phyloP scores from a whole-genome alignment of 2,329 filamentous ascomycete species.

The Nigrospora sphaerica region DNA sequence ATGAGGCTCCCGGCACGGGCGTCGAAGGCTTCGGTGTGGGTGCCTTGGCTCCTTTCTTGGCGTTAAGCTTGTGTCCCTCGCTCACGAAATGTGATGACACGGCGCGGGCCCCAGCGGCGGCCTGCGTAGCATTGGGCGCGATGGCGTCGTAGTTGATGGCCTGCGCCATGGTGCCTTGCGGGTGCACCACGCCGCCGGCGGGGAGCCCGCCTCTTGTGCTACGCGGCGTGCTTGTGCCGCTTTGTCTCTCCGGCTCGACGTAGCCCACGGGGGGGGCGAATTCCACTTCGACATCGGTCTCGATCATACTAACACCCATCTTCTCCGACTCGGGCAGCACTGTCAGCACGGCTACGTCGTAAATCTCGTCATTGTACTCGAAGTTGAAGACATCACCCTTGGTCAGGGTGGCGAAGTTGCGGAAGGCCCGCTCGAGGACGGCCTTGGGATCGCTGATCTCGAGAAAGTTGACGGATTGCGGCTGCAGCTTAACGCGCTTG shows the following conservation, averaged over 20 bases:
- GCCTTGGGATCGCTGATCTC: slow-evolving; percentile 97
- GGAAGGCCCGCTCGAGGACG: slow-evolving; percentile 91
- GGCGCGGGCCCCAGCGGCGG: slow-evolving; percentile 39
- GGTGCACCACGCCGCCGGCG: slow-evolving; percentile 68
- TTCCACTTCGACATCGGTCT: slow-evolving; percentile 94
- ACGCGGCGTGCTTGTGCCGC: slow-evolving; percentile 80
- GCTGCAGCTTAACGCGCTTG: slow-evolving; percentile 91
- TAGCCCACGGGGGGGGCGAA: slow-evolving; percentile 94
- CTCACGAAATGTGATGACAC: slow-evolving; percentile 68
- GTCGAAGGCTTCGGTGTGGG: slow-evolving; percentile 67
- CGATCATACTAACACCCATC: slow-evolving; percentile 87
- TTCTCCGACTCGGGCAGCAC: slow-evolving; percentile 80
- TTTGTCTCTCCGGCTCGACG: slow-evolving; percentile 71
- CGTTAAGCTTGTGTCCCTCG: slow-evolving; percentile 72
- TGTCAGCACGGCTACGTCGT: slow-evolving; percentile 88
- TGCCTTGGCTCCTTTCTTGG: slow-evolving; percentile 74
- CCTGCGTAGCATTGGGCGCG: slow-evolving; percentile 65
- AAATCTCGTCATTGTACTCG: slow-evolving; percentile 89
- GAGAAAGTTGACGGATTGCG: slow-evolving; percentile 86
- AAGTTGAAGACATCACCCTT: slow-evolving; percentile 95
- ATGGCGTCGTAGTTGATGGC: slow-evolving; percentile 96
- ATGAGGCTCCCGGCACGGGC: slow-evolving; percentile 55
- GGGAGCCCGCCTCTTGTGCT: slow-evolving; percentile 59
- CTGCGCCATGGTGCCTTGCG: slow-evolving; percentile 90
- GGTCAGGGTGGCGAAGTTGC: slow-evolving; percentile 89